These are phyloP conservation scores for Polymyxa betae DNA, from an alignment of 208 protist genomes.

Conservation along the genomic window DNA sequence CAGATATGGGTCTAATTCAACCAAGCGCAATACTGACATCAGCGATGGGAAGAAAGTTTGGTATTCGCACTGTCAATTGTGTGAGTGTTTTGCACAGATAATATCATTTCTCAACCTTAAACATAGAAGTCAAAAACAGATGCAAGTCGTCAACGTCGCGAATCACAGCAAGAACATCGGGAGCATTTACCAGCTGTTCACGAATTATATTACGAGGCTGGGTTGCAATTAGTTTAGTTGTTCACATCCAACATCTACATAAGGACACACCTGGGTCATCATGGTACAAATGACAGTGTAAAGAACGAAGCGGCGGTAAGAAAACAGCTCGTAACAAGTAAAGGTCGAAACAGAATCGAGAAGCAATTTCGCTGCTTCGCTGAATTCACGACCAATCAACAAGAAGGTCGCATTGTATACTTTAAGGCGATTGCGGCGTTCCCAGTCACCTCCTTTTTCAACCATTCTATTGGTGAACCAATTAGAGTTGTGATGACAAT, in stretches of 20 bases:
- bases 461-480: constrained; percentile 75
- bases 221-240: neutral
- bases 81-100: neutral
- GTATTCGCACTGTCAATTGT: constrained; percentile 32
- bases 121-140: constrained; percentile 23
- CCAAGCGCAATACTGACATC: constrained; percentile 38
- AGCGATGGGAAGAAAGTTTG: constrained; percentile 59
- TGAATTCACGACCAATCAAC: constrained; percentile 91
- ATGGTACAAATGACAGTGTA: constrained; percentile 85
- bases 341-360: constrained; percentile 95
- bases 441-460: constrained; percentile 97
- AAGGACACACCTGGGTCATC: neutral
- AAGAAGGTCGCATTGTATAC: constrained; percentile 95
- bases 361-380: constrained; percentile 85
- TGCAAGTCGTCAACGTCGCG: neutral
- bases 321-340: constrained; percentile 89
- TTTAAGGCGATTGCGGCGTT: constrained; percentile 96
- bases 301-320: constrained; percentile 89
- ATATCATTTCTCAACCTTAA: neutral
- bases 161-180: constrained; percentile 44
- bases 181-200: constrained; percentile 41
- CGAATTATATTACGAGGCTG: constrained; percentile 37
- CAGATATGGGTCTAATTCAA: constrained; percentile 74
- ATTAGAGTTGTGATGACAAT: neutral
- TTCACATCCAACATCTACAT: neutral